Conservation (phyloP, 768 basidiomycete genomes). For the Xerocomellus intermedius region DNA sequence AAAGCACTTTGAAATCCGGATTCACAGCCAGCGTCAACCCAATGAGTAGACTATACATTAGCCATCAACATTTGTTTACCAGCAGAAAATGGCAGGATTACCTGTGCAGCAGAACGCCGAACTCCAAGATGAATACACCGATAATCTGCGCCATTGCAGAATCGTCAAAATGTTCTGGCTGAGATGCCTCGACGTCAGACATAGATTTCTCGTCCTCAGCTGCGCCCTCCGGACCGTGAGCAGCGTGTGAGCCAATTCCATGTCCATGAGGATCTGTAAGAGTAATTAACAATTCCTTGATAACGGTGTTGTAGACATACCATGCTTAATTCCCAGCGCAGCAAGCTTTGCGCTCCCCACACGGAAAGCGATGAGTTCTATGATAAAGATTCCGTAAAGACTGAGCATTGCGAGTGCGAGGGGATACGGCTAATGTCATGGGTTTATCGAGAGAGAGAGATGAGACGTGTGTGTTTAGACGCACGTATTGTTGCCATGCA, state of each 20-base stretch:
- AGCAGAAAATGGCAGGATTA: slow-evolving; percentile 12
- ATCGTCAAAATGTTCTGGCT: slow-evolving; percentile 33
- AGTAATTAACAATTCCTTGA: neutral
- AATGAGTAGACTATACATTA: slow-evolving; percentile 61
- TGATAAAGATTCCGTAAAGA: slow-evolving; percentile 80
- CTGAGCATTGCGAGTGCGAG: slow-evolving; percentile 78
- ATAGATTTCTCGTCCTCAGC: slow-evolving; percentile 5
- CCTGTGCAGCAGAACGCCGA: slow-evolving; percentile 89
- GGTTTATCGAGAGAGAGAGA: neutral
- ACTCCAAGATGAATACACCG: slow-evolving; percentile 90
- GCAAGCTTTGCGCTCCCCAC: slow-evolving; percentile 75
- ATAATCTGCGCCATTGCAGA: slow-evolving; percentile 67
- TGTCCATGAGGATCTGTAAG: slow-evolving; percentile 63
- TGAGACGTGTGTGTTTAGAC: slow-evolving; percentile 19
- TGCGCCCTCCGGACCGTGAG: slow-evolving; percentile 65
- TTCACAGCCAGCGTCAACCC: slow-evolving; percentile 94
- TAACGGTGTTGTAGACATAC: slow-evolving; percentile 33
- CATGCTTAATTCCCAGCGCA: slow-evolving; percentile 61
- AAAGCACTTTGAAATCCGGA: slow-evolving; percentile 75
- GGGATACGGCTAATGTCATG: slow-evolving; percentile 65
- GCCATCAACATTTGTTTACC: neutral
- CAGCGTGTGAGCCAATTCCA: slow-evolving; percentile 52
- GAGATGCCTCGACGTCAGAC: slow-evolving; percentile 30
- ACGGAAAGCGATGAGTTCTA: slow-evolving; percentile 85
- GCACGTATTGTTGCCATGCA: slow-evolving; percentile 74